Conservation (phyloP, 768 basidiomycete genomes). For the Crepidotus variabilis region DNA sequence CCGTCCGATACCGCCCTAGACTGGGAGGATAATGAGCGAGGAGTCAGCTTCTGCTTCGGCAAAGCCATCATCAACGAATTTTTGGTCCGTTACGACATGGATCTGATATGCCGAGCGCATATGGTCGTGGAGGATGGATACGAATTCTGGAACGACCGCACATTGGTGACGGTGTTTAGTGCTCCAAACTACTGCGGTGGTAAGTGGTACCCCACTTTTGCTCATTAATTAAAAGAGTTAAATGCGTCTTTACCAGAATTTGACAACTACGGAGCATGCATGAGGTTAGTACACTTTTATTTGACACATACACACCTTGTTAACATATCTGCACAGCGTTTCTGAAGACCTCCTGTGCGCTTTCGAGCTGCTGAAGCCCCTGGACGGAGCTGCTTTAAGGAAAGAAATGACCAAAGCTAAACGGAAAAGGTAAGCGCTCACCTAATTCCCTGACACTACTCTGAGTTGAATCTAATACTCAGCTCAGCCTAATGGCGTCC, state of each 20-base stretch:
- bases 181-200: constrained; percentile 97
- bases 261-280: constrained; percentile 93
- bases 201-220: constrained; percentile 36
- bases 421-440: constrained; percentile 77
- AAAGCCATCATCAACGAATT: constrained; percentile 97
- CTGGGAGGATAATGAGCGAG: constrained; percentile 99
- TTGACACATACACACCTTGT: constrained; percentile 3
- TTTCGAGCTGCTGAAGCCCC: constrained; percentile 94
- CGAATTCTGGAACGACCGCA: constrained; percentile 99
- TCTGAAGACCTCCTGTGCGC: constrained; percentile 97
- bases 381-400: constrained; percentile 90
- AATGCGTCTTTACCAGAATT: constrained; percentile 53
- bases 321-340: constrained; percentile 47
- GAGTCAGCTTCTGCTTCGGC: constrained; percentile 98
- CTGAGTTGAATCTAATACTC: constrained; percentile 11
- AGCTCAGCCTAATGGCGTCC: constrained; percentile 29
- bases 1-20: constrained; percentile 96
- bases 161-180: constrained; percentile 96
- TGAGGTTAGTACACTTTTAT: constrained; percentile 56
- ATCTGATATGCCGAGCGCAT: constrained; percentile 98
- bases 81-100: constrained; percentile 94
- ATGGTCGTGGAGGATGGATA: constrained; percentile 99
- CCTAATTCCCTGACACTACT: neutral
- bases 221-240: constrained; percentile 16
- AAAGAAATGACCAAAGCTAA: constrained; percentile 99